Conservation (phyloP, 139 green algal species). For the Desmodesmus armatus region DNA sequence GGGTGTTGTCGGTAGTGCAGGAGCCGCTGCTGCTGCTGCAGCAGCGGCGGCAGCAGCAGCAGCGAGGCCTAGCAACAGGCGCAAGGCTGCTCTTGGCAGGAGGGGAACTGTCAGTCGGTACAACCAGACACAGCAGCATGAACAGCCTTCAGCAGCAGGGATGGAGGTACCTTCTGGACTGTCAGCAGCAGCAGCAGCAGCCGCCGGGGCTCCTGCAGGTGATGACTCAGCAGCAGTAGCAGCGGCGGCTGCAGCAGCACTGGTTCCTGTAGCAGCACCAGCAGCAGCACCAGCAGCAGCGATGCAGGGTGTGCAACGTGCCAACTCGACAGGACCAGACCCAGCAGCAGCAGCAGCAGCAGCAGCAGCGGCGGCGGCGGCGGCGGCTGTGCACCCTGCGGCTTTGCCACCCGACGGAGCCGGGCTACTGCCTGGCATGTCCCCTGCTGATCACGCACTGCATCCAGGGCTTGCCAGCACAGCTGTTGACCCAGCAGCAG, state of each 20-base stretch:
- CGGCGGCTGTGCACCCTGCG: not conserved
- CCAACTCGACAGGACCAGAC: not conserved
- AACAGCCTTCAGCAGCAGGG: not conserved
- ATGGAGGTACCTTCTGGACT: not conserved
- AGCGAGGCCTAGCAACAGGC: not conserved
- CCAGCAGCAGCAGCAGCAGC: slow-evolving; percentile 31
- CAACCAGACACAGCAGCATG: not conserved
- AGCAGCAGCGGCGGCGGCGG: too few species aligned
- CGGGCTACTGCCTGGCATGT: not conserved
- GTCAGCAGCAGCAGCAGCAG: slow-evolving; percentile 18
- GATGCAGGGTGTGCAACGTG: too few species aligned
- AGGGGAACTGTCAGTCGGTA: too few species aligned
- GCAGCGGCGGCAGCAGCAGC: slow-evolving; percentile 15
- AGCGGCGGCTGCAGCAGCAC: not conserved
- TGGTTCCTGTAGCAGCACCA: not conserved
- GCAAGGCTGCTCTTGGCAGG: too few species aligned
- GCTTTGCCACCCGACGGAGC: too few species aligned
- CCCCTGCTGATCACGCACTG: not conserved
- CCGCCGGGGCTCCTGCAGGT: too few species aligned
- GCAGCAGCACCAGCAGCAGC: slow-evolving; percentile 12
- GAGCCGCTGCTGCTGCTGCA: not conserved
- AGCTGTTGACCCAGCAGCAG: not conserved
- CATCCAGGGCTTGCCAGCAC: not conserved
- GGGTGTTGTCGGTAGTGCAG: not conserved
- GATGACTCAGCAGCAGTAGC: too few species aligned